These are phyloP conservation scores for Nemania serpens DNA, from an alignment of 2,329 filamentous ascomycete genomes.

Conservation along the genomic window DNA sequence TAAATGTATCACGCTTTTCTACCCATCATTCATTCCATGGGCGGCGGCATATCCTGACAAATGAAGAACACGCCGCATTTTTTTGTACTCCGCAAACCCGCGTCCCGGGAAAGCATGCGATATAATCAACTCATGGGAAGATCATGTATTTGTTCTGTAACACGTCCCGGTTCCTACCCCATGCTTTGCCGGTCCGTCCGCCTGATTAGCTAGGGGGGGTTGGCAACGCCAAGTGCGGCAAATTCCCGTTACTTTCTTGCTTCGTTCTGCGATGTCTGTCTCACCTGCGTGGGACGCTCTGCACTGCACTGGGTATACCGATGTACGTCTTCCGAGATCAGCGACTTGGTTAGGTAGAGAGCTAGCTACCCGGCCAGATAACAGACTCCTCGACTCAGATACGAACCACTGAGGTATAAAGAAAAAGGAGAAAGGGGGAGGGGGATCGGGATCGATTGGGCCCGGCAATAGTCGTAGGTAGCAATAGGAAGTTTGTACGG, in stretches of 20 bases:
- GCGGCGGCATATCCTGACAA: too few species aligned
- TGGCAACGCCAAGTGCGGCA: constrained; percentile 9
- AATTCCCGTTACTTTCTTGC: background rate
- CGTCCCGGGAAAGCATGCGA: too few species aligned
- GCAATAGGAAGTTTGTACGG: too few species aligned
- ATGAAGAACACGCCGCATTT: too few species aligned
- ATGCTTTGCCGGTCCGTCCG: background rate
- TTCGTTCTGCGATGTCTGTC: constrained; percentile 17
- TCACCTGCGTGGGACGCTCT: constrained; percentile 8
- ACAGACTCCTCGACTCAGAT: too few species aligned
- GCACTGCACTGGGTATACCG: background rate
- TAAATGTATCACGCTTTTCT: too few species aligned
- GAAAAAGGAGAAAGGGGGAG: background rate
- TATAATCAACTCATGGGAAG: background rate
- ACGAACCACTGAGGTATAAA: background rate
- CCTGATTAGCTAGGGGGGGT: constrained; percentile 10
- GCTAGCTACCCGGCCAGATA: too few species aligned
- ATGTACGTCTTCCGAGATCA: too few species aligned
- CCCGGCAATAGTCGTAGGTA: background rate
- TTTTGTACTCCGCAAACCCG: too few species aligned
- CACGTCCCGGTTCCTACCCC: constrained; percentile 1
- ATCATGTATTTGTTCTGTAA: background rate
- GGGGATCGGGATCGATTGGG: constrained; percentile 2
- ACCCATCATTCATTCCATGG: too few species aligned
- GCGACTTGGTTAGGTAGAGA: too few species aligned